Base-by-base conservation (phyloP, 164 flowering plant genomes). In the Dillenia turbinata region DNA sequence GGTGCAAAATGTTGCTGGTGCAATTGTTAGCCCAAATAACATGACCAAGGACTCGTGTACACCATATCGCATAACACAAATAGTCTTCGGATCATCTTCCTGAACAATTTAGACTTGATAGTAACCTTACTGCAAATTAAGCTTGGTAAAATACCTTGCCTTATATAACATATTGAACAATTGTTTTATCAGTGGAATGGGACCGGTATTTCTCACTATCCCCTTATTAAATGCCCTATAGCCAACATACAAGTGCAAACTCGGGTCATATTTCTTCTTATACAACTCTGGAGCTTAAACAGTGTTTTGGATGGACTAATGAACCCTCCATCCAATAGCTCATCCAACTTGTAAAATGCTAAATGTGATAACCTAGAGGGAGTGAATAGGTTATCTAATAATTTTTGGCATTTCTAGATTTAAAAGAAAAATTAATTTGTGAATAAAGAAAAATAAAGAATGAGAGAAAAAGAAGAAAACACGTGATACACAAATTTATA, bases 161-260 rank as follows among this genome's bases (percentile, higher is more conserved):
- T 44, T 9, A 3, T 17, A 8, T 12, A 14, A 16, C 11, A 6
- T 14, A 9, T 57, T 13, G 15, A 57, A 57, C 2, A 57, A 15
- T 3, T 57, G 1, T 14, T 5, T 33, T 5, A 57, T 13, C 10
- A 57, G 19, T 2, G 12, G 49, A 0, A 43, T 57, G 7, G 24
- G 49, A 14, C 45, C 15, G 9, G 13, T 57, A 12, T 57, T 57
- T 22, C 26, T 14, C 9, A 44, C 19, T 1, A 12, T 14, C 60
- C 44, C 47, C 22, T 57, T 57, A 49, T 57, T 57, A 9, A 57
- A 16, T 14, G 48, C 60, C 17, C 22, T 57, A 57, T 13, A 14
- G 11, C 10, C 17, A 17, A 57, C n/a, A 49, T 49, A 44, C 47
- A 44, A 8, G 48, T 24, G 12, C 17, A 16, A 1, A 8, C 14